Percentiles rank a stretch among this genome's conserved stretches.
These are phyloP conservation scores for Mallotus repandus DNA, from an alignment of 441 rosid species.

Conservation along the genomic window DNA sequence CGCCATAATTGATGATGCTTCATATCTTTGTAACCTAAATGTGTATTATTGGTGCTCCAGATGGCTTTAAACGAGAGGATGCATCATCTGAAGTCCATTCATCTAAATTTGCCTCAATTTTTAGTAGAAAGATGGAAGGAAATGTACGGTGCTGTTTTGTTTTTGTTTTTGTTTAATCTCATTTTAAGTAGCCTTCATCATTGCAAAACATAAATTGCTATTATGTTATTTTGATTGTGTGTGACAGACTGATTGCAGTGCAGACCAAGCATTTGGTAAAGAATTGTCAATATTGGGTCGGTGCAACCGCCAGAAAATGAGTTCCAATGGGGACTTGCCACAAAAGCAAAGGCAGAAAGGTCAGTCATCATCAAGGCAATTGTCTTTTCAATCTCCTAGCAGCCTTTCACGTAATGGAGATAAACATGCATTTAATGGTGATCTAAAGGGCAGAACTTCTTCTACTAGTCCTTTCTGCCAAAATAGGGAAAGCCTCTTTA, in stretches of 20 bases:
- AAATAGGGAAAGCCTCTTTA: constrained; percentile 25
- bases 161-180: background rate
- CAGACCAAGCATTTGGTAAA: constrained; percentile 38
- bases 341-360: constrained; percentile 26
- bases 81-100: constrained; percentile 35
- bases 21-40: constrained; percentile 19
- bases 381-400: constrained; percentile 28
- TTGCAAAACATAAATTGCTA: constrained; percentile 15
- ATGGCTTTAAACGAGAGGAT: constrained; percentile 37
- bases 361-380: constrained; percentile 36
- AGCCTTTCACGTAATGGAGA: constrained; percentile 29
- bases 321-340: constrained; percentile 29
- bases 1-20: background rate
- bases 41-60: constrained; percentile 42
- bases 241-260: constrained; percentile 47
- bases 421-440: constrained; percentile 22
- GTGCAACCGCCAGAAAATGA: constrained; percentile 32
- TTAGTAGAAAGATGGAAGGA: constrained; percentile 45
- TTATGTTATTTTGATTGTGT: constrained; percentile 25
- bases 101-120: constrained; percentile 47
- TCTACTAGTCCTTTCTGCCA: constrained; percentile 27
- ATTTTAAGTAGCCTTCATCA: constrained; percentile 21
- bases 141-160: constrained; percentile 42
- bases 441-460: constrained; percentile 32
- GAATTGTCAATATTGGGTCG: constrained; percentile 39